Base-by-base conservation (phyloP, 768 basidiomycete genomes). In the Leucosporidium scottii region DNA sequence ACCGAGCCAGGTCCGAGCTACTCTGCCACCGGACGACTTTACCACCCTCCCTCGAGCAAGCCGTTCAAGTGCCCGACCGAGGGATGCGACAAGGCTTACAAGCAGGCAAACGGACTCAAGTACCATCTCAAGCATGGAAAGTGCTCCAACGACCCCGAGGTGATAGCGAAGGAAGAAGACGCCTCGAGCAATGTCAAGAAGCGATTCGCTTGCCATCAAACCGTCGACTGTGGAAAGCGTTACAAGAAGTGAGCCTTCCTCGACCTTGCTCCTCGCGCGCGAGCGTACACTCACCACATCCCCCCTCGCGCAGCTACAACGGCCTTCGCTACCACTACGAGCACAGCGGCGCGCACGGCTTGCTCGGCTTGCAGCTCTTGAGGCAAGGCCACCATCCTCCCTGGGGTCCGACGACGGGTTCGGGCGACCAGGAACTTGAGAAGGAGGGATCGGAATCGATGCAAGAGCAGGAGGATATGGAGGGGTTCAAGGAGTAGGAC, bases 261-360 rank as follows among this genome's bases (percentile, higher is more conserved):
- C 20, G 18, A 54, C 54, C 21, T 17, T 60, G 25, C 30, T 30
- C 21, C n/a, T 15, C 25, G 9, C 23, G 20, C n/a, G 20, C 31
- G 56, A 20, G 23, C 20, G 34, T 4, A 34, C 4, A 10, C 34
- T 59, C 18, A 17, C 25, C n/a, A n/a, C 53, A 25, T 25, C 17
- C 28, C 49, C 55, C 20, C 25, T 20, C 49, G 0, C n/a, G 5
- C 65, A 76, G 73, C 77, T 93, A 97, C 92, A 97, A 97, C 78
- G 94, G 94, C 0, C 80, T 97, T 69, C 80, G 90, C 75, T 98
- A 98, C 71, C 94, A 98, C 79, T 98, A 97, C 77, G 89, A 92
- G 78, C 94, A 98, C 79, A 89, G 88, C 25, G 94, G 93, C 17
- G 91, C 93, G 55, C 96, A 98, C 78, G 94, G 94, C 6, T 87